phyloP scores from a whole-genome alignment of 345 rosid species.

The Hypericum perforatum region DNA sequence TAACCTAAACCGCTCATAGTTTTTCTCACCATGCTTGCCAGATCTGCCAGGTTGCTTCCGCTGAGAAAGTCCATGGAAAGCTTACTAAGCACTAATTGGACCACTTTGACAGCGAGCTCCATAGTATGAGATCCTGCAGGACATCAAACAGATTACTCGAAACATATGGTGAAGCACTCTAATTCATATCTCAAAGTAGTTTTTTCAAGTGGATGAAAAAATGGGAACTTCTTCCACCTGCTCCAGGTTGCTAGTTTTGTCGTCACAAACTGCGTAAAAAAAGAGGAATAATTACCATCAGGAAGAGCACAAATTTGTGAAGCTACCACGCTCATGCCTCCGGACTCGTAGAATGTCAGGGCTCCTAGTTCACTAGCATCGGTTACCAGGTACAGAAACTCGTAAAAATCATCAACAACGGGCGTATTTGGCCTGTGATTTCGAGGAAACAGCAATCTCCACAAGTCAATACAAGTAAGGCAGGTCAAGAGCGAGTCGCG shows the following conservation, averaged over 20 bases:
- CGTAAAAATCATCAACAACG: conserved; percentile 63
- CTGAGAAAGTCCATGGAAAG: conserved; percentile 27
- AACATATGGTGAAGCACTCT: background rate
- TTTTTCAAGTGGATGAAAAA: too few species aligned
- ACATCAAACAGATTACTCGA: conserved; percentile 7
- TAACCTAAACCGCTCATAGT: too few species aligned
- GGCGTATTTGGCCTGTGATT: conserved; percentile 30
- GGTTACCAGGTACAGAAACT: conserved; percentile 55
- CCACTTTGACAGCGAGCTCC: conserved; percentile 63
- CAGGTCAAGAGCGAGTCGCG: background rate
- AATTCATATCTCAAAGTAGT: too few species aligned
- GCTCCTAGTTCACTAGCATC: conserved; percentile 51
- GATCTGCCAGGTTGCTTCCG: conserved; percentile 31
- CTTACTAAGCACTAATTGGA: conserved; percentile 46
- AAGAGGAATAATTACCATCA: conserved; percentile 39
- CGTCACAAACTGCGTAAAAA: background rate
- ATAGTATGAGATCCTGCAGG: conserved; percentile 57
- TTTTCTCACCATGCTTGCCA: conserved; percentile 51
- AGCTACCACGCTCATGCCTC: conserved; percentile 64
- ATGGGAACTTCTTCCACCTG: too few species aligned
- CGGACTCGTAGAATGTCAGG: conserved; percentile 36
- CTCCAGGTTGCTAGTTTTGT: too few species aligned
- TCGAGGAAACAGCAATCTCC: background rate
- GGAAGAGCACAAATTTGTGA: conserved; percentile 41
- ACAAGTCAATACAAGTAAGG: background rate